Evolutionary conservation across 139 green algal genomes (phyloP).

Genomic region (Deuterostichococcus epilithicus): DNA sequence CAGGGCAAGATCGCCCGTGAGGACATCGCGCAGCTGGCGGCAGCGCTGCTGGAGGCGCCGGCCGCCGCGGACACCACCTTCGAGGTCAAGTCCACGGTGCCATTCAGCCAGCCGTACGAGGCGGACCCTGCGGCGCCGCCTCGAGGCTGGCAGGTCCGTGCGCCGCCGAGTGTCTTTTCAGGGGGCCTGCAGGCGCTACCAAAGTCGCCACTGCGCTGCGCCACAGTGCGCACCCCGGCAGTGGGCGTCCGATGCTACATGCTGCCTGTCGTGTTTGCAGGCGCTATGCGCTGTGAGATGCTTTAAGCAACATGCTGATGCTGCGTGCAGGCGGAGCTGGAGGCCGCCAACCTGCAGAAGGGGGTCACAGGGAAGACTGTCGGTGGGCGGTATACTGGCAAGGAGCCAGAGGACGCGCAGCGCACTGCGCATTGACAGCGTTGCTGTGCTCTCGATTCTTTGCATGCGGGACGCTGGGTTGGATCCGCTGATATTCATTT

Average conservation of each 20-base stretch:
- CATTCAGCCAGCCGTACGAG: constrained; percentile 66
- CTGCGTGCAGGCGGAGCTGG: constrained; percentile 24
- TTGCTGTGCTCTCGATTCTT: neutral
- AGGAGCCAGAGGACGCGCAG: constrained; percentile 46
- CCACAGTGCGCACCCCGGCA: no score
- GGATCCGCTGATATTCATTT: no score
- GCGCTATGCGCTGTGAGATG: no score
- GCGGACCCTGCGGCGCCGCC: neutral
- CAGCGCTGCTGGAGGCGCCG: constrained; percentile 54
- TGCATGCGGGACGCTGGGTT: no score
- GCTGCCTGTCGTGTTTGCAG: no score
- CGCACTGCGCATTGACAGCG: neutral
- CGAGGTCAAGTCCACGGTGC: constrained; percentile 80
- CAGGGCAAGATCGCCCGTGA: constrained; percentile 78
- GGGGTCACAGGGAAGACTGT: constrained; percentile 73
- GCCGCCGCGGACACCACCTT: constrained; percentile 67
- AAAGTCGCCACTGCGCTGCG: no score
- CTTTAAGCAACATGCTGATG: neutral
- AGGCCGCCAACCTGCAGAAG: constrained; percentile 24
- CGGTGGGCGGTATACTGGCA: constrained; percentile 61
- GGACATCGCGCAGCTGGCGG: constrained; percentile 83
- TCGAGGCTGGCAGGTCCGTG: neutral
- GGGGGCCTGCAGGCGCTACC: no score
- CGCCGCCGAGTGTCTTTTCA: no score
- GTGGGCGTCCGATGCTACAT: no score